Base-by-base conservation (phyloP, 2,329 filamentous ascomycete genomes). In the Cercospora zeae-maydis region DNA sequence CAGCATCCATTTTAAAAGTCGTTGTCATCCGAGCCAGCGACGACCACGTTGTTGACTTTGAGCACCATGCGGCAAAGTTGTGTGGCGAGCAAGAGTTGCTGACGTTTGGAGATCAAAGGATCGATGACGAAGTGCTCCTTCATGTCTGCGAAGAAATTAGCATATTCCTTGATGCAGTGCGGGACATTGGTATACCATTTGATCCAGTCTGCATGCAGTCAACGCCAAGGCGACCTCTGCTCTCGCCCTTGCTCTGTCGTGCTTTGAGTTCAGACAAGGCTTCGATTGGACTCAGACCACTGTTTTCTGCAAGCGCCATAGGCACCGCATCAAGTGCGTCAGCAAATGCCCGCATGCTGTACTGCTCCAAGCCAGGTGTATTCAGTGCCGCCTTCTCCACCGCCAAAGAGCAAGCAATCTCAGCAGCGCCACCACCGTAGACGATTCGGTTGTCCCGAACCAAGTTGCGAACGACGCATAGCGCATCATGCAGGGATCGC, bases 51-150 rank as follows among this genome's bases (percentile, higher is more conserved):
- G 83, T 97, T 96, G 76, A 88, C 84, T 87, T 96, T 97, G 71
- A 97, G 84, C 70, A 97, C 93, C 93, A 99, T 98, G 70, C 95
- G 88, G 83, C 95, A 98, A 70, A 99, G 83, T 82, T 99, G 95
- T 58, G 96, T 99, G 33, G 95, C 95, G 69, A 99, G 85, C 81
- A 97, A 87, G 65, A 99, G 85, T 80, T 99, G 95, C 81, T 97
- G 93, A 79, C 91, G 90, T 86, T 99, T 99, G 72, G 95, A 95
- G 76, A 99, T 99, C 74, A 99, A 82, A 58, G 95, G 96, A 76
- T 99, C 95, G 75, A 99, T 98, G 69, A 97, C 95, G 78, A 99
- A 99, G 69, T 95, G 91, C 71, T 96, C 88, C 81, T 90, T 93
- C 95, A 99, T 99, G 80, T 98, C 88, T 87, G 74, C 24, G 56